Conservation (phyloP, 2,329 filamentous ascomycete genomes). For the Aspergillus sp. region DNA sequence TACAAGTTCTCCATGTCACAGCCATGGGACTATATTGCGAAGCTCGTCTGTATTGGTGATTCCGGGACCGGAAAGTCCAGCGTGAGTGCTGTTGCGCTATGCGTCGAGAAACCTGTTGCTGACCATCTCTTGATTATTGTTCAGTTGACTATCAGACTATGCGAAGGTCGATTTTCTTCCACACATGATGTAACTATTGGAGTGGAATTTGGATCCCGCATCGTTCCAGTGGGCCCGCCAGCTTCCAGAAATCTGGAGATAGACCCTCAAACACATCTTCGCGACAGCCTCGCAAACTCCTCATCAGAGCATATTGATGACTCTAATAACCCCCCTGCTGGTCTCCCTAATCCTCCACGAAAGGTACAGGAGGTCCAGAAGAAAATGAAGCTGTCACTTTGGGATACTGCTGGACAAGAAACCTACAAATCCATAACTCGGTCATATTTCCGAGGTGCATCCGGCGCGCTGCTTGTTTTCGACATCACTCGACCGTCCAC, state of each 20-base stretch:
- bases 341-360: slow-evolving; percentile 41
- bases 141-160: slow-evolving; percentile 89
- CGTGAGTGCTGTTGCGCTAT: slow-evolving; percentile 45
- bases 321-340: slow-evolving; percentile 23
- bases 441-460: slow-evolving; percentile 86
- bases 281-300: slow-evolving; percentile 16
- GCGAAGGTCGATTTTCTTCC: slow-evolving; percentile 91
- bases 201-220: slow-evolving; percentile 92
- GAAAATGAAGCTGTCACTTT: slow-evolving; percentile 93
- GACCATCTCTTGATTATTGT: slow-evolving; percentile 9
- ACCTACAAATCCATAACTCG: slow-evolving; percentile 96
- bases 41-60: slow-evolving; percentile 97
- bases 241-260: slow-evolving; percentile 64
- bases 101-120: slow-evolving; percentile 5
- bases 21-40: slow-evolving; percentile 98
- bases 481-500: slow-evolving; percentile 87
- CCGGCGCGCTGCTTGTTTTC: slow-evolving; percentile 83
- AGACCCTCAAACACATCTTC: slow-evolving; percentile 45
- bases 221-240: slow-evolving; percentile 87
- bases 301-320: slow-evolving; percentile 3
- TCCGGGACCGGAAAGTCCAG: slow-evolving; percentile 93
- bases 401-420: slow-evolving; percentile 97
- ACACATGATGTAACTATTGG: slow-evolving; percentile 98
- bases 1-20: slow-evolving; percentile 46
- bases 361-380: slow-evolving; percentile 54